phyloP scores from a whole-genome alignment of 2,329 filamentous ascomycete species.

The Colletotrichum falcatum region DNA sequence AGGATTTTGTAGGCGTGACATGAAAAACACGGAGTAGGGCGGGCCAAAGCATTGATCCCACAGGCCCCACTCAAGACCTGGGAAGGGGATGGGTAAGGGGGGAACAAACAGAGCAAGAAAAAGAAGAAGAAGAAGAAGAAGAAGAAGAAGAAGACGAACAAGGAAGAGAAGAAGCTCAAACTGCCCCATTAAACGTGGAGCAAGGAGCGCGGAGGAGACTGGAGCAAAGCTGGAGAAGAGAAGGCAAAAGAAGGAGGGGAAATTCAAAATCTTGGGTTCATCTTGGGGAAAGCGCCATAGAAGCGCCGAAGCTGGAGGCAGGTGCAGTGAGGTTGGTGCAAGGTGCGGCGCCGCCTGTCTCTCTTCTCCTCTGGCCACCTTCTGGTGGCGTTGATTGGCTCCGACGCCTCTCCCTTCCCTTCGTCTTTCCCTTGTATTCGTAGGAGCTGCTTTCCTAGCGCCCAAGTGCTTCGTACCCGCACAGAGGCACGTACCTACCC shows the following conservation, averaged over 20 bases:
- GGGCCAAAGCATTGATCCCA: not conserved
- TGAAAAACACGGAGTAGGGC: not conserved
- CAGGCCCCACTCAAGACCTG: not conserved
- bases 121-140: too few relatives aligned
- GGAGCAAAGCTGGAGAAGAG: not conserved
- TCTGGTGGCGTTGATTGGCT: constrained; percentile 25
- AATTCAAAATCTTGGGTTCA: constrained; percentile 2
- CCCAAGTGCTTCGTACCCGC: not conserved
- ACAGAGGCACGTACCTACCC: too few relatives aligned
- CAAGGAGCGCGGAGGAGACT: constrained; percentile 8
- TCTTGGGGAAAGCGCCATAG: constrained; percentile 40
- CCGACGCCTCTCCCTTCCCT: constrained; percentile 13
- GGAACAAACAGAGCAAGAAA: too few relatives aligned
- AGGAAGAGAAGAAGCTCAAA: not conserved
- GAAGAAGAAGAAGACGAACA: too few relatives aligned
- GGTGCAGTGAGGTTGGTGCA: not conserved
- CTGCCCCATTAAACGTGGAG: not conserved
- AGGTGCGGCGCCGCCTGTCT: constrained; percentile 18
- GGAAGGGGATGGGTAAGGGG: too few relatives aligned
- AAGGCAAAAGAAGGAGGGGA: not conserved
- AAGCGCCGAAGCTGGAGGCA: constrained; percentile 36
- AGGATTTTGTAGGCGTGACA: not conserved
- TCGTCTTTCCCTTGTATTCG: not conserved
- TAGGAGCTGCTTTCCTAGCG: too few relatives aligned
- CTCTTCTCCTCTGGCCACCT: constrained; percentile 18